Conservation (phyloP, 176 grass and related monocot genomes). For the Eleusine indica region DNA sequence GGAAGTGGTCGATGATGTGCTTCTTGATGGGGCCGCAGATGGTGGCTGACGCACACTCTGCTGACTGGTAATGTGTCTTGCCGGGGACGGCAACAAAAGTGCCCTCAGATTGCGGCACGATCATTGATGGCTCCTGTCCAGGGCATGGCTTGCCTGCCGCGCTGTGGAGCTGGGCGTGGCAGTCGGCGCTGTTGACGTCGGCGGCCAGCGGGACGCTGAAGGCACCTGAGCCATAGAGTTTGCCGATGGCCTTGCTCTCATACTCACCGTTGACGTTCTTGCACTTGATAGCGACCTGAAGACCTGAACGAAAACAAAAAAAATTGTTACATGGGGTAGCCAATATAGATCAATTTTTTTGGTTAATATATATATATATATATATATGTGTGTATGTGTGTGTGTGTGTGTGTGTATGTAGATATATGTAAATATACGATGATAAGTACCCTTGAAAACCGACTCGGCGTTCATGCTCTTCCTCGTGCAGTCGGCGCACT, state of each 20-base stretch:
- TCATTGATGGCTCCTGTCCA: conserved; percentile 31
- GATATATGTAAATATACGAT: neutral
- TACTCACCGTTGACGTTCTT: conserved; percentile 24
- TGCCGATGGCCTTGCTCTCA: conserved; percentile 19
- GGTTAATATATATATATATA: no score
- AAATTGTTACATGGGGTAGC: neutral
- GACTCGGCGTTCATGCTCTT: conserved; percentile 10
- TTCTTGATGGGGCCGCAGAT: neutral
- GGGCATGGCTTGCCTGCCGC: conserved; percentile 17
- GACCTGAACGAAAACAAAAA: neutral
- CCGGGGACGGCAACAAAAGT: conserved; percentile 26
- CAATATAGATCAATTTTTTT: neutral
- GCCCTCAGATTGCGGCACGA: neutral
- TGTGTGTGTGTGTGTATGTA: no score
- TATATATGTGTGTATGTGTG: no score
- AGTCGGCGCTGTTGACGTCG: neutral
- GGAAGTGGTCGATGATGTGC: neutral
- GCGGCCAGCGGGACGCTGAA: conserved; percentile 7
- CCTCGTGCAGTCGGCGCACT: conserved; percentile 13
- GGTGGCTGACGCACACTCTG: neutral
- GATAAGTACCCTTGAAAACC: conserved; percentile 9
- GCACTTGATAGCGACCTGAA: conserved; percentile 28
- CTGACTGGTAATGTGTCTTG: neutral
- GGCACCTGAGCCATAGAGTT: neutral
- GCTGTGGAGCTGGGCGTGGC: conserved; percentile 32